Evolutionary conservation across 345 rosid species (phyloP).

Genomic region (Populus nigra): DNA sequence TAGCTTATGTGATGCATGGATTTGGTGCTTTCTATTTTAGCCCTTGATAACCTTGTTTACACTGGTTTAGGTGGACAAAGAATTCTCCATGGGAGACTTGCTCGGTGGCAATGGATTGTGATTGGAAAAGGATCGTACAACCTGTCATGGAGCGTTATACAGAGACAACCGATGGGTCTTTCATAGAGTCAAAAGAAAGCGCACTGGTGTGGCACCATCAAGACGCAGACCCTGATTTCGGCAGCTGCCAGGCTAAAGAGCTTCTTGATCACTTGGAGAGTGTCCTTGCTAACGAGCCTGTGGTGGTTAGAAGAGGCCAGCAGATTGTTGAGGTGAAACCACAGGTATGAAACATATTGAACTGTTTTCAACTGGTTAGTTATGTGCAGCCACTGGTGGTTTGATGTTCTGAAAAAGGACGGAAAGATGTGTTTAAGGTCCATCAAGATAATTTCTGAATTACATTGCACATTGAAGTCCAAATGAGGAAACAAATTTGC

Average conservation of each 20-base stretch:
- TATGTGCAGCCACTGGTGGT: neutral
- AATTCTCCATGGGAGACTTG: conserved; percentile 59
- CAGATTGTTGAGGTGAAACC: conserved; percentile 86
- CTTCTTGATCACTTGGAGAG: conserved; percentile 81
- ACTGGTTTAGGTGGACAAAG: conserved; percentile 49
- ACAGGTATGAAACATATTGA: conserved; percentile 49
- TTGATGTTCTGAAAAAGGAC: neutral
- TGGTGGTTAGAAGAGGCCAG: conserved; percentile 77
- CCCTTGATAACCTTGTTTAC: neutral
- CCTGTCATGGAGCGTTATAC: conserved; percentile 78
- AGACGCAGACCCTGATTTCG: conserved; percentile 69
- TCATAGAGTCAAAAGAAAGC: conserved; percentile 70
- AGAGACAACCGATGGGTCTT: conserved; percentile 82
- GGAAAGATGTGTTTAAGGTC: neutral
- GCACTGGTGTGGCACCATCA: conserved; percentile 87
- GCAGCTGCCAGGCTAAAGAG: conserved; percentile 76
- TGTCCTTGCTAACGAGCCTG: conserved; percentile 83
- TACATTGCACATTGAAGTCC: neutral
- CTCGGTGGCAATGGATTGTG: conserved; percentile 35
- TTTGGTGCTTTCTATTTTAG: neutral
- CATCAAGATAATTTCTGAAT: neutral
- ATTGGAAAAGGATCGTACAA: conserved; percentile 64
- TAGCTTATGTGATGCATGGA: neutral
- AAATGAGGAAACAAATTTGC: neutral
- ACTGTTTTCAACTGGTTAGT: neutral